A percentile compares a stretch with the other conserved stretches of the same genome.
Evolutionary conservation across 257 asterid species (phyloP).

Genomic region (Salvia rosmarinus): DNA sequence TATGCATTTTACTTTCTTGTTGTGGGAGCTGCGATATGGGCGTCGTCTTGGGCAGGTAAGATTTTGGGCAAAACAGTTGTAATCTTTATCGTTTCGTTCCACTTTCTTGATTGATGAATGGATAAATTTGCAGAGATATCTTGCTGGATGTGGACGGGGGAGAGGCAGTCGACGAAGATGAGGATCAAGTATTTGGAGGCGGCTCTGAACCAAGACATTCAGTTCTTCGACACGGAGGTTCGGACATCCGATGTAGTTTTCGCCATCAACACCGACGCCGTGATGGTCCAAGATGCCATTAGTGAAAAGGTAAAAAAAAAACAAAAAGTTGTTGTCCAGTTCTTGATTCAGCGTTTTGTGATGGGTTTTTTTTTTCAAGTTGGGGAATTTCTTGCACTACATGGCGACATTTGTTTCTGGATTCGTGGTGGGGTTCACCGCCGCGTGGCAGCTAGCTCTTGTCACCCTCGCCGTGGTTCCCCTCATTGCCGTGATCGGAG

Average conservation of each 20-base stretch:
- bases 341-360: too few relatives aligned
- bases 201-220: slow-evolving; percentile 84
- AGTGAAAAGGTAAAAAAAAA: too few relatives aligned
- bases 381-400: slow-evolving; percentile 96
- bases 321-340: too few relatives aligned
- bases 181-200: slow-evolving; percentile 82
- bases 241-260: slow-evolving; percentile 89
- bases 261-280: slow-evolving; percentile 92
- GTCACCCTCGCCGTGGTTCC: slow-evolving; percentile 92
- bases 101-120: neutral
- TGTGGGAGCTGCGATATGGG: slow-evolving; percentile 99
- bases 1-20: slow-evolving; percentile 93
- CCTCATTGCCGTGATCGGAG: slow-evolving; percentile 84
- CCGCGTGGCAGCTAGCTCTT: slow-evolving; percentile 89
- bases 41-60: slow-evolving; percentile 97
- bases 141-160: slow-evolving; percentile 99
- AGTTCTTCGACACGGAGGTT: slow-evolving; percentile 79
- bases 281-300: slow-evolving; percentile 90
- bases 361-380: too few relatives aligned
- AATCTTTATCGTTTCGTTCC: neutral
- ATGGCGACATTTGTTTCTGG: slow-evolving; percentile 94
- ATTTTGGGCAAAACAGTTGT: neutral
- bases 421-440: slow-evolving; percentile 88
- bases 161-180: slow-evolving; percentile 89
- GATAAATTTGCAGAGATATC: slow-evolving; percentile 71